Percentiles rank a stretch among this genome's conserved stretches.
phyloP scores from a whole-genome alignment of 345 rosid species.

The Bruguiera sexangula region DNA sequence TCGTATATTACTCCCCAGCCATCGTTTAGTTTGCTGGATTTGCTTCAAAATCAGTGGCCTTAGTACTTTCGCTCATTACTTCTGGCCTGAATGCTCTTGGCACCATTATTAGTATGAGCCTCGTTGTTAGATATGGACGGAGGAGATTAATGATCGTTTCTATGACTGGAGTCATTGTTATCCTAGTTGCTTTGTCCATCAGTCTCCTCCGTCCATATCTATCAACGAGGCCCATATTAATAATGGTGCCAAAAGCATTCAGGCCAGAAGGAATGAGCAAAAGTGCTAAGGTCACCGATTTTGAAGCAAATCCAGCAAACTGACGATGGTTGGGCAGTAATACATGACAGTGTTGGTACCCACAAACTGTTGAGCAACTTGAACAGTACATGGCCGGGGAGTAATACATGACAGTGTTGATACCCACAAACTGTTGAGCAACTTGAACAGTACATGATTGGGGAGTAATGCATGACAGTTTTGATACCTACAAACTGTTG shows the following conservation, averaged over 20 bases:
- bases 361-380: too few relatives aligned
- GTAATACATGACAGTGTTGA: constrained; percentile 94
- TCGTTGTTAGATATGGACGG: constrained; percentile 82
- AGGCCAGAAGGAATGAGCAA: constrained; percentile 81
- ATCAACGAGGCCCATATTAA: constrained; percentile 67
- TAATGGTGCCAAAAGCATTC: constrained; percentile 59
- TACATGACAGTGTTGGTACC: too few relatives aligned
- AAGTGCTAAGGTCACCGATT: constrained; percentile 71
- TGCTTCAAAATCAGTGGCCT: constrained; percentile 75
- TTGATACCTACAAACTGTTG: constrained; percentile 94
- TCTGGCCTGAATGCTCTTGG: constrained; percentile 79
- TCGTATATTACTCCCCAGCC: constrained; percentile 88
- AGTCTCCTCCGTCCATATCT: constrained; percentile 75
- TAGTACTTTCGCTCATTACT: constrained; percentile 80
- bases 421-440: constrained; percentile 90
- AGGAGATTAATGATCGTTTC: constrained; percentile 75
- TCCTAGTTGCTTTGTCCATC: constrained; percentile 56
- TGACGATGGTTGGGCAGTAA: constrained; percentile 53
- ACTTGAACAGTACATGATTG: constrained; percentile 64
- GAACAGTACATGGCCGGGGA: constrained; percentile 35
- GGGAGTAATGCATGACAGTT: constrained; percentile 92
- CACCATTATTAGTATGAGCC: constrained; percentile 66
- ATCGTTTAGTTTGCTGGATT: constrained; percentile 90
- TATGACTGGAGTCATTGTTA: constrained; percentile 63
- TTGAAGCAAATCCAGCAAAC: constrained; percentile 86